Base-by-base conservation (phyloP, 1,284 basidiomycete genomes). In the Sanghuangporus weigelae region DNA sequence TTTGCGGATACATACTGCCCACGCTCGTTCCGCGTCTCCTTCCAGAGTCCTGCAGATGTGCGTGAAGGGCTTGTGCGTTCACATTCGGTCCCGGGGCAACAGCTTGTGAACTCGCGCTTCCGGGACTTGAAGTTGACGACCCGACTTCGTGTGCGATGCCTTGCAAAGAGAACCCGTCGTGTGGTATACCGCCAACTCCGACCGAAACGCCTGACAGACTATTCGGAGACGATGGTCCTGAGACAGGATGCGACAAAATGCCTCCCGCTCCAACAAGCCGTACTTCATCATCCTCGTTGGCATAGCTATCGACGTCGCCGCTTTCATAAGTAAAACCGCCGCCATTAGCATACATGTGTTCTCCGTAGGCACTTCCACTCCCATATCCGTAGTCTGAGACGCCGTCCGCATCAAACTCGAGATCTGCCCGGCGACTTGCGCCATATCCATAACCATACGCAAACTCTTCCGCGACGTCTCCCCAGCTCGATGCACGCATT, bases 401-500 rank as follows among this genome's bases (percentile, higher is more conserved):
- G 10, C 46, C 57, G 35, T 59, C 53, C n/a, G 35, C 59, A 12
- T 60, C 48, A 6, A n/a, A 7, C 53, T 56, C 57, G 19, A 16
- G 31, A 11, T 54, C 51, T 16, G 38, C 42, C 23, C 40, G n/a
- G 4, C 16, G 53, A 51, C 50, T 50, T 55, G n/a, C 46, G 12
- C 61, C 61, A 36, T 57, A 63, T n/a, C 61, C 61, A 50, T 57
- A 63, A 8, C 50, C 55, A 21, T 50, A n/a, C 3, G 55, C 55
- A 44, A 58, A 65, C 19, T 50, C 59, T 16, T 55, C 62, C 12
- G 39, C 62, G 21, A 59, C 57, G 39, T 62, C 63, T 38, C 60
- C 63, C 63, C 63, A 65, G 39, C 63, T 65, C 38, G 55, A 38
- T 35, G 63, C 63, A 31, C 63, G 59, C 59, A 60, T 56, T 12